Evolutionary conservation across 176 grass and related monocot species (phyloP).

Genomic region (Saccharum officinarum): DNA sequence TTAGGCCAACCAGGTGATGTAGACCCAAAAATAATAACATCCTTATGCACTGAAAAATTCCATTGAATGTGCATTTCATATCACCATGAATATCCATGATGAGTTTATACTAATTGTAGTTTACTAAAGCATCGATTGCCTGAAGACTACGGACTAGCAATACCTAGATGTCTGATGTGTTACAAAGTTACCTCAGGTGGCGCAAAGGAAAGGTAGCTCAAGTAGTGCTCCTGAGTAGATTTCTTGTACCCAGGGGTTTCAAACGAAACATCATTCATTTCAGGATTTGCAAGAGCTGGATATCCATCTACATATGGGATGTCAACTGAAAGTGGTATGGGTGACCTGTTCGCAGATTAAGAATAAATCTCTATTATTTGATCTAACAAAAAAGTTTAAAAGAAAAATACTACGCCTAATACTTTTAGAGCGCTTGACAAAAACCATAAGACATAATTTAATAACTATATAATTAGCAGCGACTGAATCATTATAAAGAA

Average conservation of each 20-base stretch:
- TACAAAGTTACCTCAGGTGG: slow-evolving; percentile 73
- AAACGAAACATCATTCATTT: slow-evolving; percentile 62
- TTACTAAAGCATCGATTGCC: neutral
- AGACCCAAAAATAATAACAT: neutral
- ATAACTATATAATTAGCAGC: slow-evolving; percentile 1
- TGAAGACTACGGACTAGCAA: neutral
- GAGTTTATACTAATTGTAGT: neutral
- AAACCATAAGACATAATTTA: neutral
- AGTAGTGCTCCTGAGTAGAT: slow-evolving; percentile 42
- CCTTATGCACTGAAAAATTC: neutral
- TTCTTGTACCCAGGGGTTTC: slow-evolving; percentile 69
- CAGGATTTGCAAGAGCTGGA: slow-evolving; percentile 63
- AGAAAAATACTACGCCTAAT: neutral
- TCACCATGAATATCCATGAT: neutral
- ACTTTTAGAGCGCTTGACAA: neutral
- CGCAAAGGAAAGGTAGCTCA: slow-evolving; percentile 93
- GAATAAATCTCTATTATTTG: slow-evolving; percentile 5
- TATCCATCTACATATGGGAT: slow-evolving; percentile 67
- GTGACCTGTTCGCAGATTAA: slow-evolving; percentile 55
- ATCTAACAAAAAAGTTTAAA: neutral
- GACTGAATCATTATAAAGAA: neutral
- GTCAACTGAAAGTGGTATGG: slow-evolving; percentile 47
- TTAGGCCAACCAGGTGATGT: neutral
- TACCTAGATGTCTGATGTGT: neutral
- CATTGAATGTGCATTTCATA: neutral